These are phyloP conservation scores for Solanum tarapatanum DNA, from an alignment of 257 asterid species.

Conservation along the genomic window DNA sequence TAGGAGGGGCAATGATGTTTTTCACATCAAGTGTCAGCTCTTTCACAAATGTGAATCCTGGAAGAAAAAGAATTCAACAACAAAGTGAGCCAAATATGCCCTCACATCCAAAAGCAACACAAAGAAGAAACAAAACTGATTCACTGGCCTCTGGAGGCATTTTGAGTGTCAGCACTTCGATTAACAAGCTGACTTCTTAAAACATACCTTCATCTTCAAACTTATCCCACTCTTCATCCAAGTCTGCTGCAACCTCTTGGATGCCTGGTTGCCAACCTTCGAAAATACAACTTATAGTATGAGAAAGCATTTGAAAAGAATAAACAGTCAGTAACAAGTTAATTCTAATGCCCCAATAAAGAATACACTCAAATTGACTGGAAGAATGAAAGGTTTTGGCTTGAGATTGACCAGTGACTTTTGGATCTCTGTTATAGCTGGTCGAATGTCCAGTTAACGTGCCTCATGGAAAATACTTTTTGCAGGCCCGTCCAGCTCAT, in stretches of 20 bases:
- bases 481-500: conserved; percentile 69
- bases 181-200: not conserved
- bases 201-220: conserved; percentile 88
- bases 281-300: not conserved
- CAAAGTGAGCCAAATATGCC: not conserved
- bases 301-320: not conserved
- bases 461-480: conserved; percentile 77
- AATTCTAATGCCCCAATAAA: not conserved
- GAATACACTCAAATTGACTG: not conserved
- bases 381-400: not conserved
- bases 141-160: not conserved
- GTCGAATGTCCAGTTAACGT: conserved; percentile 64
- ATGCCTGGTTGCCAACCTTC: conserved; percentile 97
- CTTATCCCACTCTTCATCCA: conserved; percentile 97
- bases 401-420: not conserved
- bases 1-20: conserved; percentile 70
- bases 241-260: conserved; percentile 86
- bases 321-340: not conserved
- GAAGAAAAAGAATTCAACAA: conserved; percentile 3
- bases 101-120: not conserved
- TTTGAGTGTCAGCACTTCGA: not conserved
- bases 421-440: conserved; percentile 49
- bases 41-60: conserved; percentile 70
- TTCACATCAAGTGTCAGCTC: conserved; percentile 90
- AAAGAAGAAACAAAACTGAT: not conserved